Conservation (phyloP, 805 yeast genomes). For the Saccharomycopsis javanensis region DNA sequence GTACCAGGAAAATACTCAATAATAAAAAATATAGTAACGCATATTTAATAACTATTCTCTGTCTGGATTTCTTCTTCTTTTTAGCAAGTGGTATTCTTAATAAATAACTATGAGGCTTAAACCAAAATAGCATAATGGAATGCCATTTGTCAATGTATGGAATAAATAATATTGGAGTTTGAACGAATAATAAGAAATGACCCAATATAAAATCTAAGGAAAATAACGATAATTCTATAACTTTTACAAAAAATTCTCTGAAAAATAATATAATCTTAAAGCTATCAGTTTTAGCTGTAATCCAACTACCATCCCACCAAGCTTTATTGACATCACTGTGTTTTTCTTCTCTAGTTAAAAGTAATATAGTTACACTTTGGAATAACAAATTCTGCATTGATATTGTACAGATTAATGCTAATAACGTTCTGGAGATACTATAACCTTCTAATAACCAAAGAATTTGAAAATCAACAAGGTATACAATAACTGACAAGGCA, state of each 20-base stretch:
- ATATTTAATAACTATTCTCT: constrained; percentile 95
- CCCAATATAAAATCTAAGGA: constrained; percentile 95
- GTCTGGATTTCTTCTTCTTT: constrained; percentile 92
- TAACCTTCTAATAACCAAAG: constrained; percentile 97
- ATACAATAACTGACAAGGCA: constrained; percentile 84
- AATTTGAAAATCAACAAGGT: constrained; percentile 80
- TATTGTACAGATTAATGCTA: constrained; percentile 77
- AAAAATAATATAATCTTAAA: constrained; percentile 92
- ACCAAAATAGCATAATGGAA: constrained; percentile 97
- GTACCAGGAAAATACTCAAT: constrained; percentile 56
- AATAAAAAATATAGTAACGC: constrained; percentile 68
- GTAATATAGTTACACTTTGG: constrained; percentile 67
- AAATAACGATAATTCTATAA: constrained; percentile 88
- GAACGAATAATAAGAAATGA: constrained; percentile 77
- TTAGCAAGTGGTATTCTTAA: constrained; percentile 96
- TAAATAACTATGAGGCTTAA: constrained; percentile 91
- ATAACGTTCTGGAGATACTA: constrained; percentile 74
- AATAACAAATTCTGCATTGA: constrained; percentile 82
- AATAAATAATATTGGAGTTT: constrained; percentile 74
- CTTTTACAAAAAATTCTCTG: constrained; percentile 91
- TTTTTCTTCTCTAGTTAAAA: constrained; percentile 92
- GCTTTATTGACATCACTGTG: constrained; percentile 93
- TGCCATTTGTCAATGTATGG: constrained; percentile 97
- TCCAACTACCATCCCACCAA: constrained; percentile 99
- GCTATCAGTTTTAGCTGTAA: constrained; percentile 86